phyloP scores from a whole-genome alignment of 768 basidiomycete species.

The Gymnopilus junonius region DNA sequence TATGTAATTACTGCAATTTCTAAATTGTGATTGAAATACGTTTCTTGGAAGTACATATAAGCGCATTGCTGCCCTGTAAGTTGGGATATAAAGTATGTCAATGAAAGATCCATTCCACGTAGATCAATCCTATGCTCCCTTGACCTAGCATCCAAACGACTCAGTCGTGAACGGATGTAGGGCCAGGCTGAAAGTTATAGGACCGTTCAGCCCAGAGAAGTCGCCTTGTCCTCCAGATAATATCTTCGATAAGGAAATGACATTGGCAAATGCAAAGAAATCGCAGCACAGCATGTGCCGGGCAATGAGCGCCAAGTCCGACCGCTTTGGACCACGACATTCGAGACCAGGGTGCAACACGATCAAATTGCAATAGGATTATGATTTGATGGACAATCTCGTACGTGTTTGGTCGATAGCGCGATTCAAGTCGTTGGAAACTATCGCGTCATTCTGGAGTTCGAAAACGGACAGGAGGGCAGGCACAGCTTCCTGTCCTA shows the following conservation, averaged over 20 bases:
- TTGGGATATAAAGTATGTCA: not conserved
- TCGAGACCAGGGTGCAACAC: not conserved
- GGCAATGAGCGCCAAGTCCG: not conserved
- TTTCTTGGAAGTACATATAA: no score
- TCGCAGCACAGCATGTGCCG: not conserved
- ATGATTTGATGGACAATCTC: conserved; percentile 30
- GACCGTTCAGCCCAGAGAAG: not conserved
- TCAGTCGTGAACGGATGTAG: no score
- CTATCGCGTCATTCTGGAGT: conserved; percentile 40
- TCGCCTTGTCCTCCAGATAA: not conserved
- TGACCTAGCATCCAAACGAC: no score
- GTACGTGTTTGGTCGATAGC: conserved; percentile 64
- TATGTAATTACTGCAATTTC: no score
- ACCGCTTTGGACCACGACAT: not conserved
- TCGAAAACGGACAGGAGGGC: conserved; percentile 49
- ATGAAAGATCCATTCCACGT: not conserved
- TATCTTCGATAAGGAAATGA: not conserved
- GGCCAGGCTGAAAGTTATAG: no score
- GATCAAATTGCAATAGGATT: not conserved
- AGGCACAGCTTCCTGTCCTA: conserved; percentile 59
- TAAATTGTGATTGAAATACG: no score
- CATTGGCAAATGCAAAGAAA: not conserved
- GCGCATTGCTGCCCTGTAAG: no score
- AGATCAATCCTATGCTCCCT: not conserved
- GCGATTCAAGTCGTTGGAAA: conserved; percentile 57